phyloP scores from a whole-genome alignment of 768 basidiomycete genomes.

The Tubosaeta sp. region DNA sequence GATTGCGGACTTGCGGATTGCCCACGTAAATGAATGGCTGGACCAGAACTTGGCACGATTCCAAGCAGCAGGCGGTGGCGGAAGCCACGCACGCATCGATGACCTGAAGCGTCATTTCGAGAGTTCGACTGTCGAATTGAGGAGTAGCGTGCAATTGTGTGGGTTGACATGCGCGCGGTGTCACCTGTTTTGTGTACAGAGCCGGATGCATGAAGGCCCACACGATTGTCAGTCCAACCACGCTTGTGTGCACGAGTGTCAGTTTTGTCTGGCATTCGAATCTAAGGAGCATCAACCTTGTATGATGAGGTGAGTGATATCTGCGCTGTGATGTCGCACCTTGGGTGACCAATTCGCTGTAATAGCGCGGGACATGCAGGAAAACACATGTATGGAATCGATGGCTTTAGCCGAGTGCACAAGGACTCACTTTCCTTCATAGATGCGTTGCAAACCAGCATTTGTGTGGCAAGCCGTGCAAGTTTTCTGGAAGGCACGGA shows the following conservation, averaged over 20 bases:
- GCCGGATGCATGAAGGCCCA: constrained; percentile 31
- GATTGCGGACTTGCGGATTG: constrained; percentile 40
- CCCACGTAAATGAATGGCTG: constrained; percentile 46
- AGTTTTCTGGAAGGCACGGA: constrained; percentile 42
- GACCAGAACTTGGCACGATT: constrained; percentile 46
- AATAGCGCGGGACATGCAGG: constrained; percentile 50
- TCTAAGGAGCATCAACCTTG: constrained; percentile 35
- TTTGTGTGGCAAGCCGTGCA: constrained; percentile 32
- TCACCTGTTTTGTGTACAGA: too few species aligned
- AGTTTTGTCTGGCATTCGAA: constrained; percentile 32
- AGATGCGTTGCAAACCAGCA: constrained; percentile 45
- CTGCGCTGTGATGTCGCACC: neutral
- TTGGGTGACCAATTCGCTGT: neutral
- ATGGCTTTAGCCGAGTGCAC: accelerated
- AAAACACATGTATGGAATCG: constrained; percentile 9
- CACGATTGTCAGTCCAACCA: too few species aligned
- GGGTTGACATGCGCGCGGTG: constrained; percentile 36
- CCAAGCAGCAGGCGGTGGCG: constrained; percentile 16
- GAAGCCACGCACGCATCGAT: constrained; percentile 40
- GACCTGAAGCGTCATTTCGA: constrained; percentile 43
- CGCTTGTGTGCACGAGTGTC: constrained; percentile 31
- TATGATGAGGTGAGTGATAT: constrained; percentile 41
- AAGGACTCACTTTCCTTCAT: neutral
- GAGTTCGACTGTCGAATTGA: constrained; percentile 41
- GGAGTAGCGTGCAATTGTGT: constrained; percentile 46